Evolutionary conservation across 306 rosid genomes (phyloP).

Genomic region (Casuarina glauca): DNA sequence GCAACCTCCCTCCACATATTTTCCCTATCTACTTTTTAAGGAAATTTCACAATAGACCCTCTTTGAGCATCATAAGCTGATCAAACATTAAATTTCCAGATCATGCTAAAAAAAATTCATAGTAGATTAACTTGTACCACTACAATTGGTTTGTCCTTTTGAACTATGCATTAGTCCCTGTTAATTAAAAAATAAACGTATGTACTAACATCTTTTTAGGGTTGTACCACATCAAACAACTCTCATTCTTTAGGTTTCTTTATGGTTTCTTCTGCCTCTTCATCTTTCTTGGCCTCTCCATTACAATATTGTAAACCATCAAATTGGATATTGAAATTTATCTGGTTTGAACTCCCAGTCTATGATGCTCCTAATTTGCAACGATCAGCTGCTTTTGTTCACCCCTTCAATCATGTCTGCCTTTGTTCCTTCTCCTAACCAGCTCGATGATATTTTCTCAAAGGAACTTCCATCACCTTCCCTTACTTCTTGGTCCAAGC

Average conservation of each 20-base stretch:
- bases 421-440: background rate
- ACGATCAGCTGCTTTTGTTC: background rate
- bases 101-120: background rate
- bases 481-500: background rate
- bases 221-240: too few relatives aligned
- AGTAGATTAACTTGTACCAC: background rate
- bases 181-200: background rate
- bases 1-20: too few relatives aligned
- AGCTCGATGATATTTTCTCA: background rate
- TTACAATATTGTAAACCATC: too few relatives aligned
- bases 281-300: too few relatives aligned
- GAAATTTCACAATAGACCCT: background rate
- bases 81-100: background rate
- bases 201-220: background rate
- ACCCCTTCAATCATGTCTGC: background rate
- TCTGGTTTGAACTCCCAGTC: too few relatives aligned
- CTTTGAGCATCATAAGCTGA: background rate
- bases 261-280: too few relatives aligned
- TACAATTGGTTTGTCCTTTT: background rate
- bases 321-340: too few relatives aligned
- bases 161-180: background rate
- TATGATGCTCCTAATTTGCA: too few relatives aligned
- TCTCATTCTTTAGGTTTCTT: too few relatives aligned
- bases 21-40: too few relatives aligned
- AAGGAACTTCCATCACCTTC: background rate